These are phyloP conservation scores for Clausena lansium DNA, from an alignment of 345 rosid species.

Conservation along the genomic window DNA sequence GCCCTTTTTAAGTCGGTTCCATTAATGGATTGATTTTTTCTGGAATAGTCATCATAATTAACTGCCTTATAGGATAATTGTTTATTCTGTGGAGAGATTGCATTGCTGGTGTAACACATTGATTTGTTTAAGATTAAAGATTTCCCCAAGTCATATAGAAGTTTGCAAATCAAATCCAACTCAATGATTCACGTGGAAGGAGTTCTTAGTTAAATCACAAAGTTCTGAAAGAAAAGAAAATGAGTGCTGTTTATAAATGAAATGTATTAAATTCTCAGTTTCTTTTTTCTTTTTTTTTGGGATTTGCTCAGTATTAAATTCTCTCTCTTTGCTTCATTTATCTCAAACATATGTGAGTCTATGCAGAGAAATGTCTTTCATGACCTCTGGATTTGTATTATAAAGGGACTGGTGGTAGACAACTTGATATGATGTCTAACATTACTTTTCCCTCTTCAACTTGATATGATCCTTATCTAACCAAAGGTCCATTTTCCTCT, in stretches of 20 bases:
- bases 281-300: no score
- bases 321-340: background rate
- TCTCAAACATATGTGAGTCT: background rate
- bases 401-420: background rate
- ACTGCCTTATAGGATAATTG: background rate
- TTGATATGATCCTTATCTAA: slow-evolving; percentile 9
- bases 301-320: background rate
- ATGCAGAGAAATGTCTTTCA: background rate
- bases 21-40: background rate
- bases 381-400: background rate
- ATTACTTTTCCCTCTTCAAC: background rate
- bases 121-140: background rate
- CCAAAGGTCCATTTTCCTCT: slow-evolving; percentile 9
- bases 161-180: slow-evolving; percentile 1
- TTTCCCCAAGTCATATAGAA: background rate
- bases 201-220: background rate
- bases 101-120: background rate
- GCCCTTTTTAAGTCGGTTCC: background rate
- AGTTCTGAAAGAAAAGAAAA: background rate
- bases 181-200: background rate
- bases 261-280: background rate
- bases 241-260: background rate
- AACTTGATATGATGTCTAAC: background rate
- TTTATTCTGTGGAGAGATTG: background rate
- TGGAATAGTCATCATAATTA: background rate